Evolutionary conservation across 1,284 basidiomycete genomes (phyloP).

Genomic region (Phlebopus sp.): DNA sequence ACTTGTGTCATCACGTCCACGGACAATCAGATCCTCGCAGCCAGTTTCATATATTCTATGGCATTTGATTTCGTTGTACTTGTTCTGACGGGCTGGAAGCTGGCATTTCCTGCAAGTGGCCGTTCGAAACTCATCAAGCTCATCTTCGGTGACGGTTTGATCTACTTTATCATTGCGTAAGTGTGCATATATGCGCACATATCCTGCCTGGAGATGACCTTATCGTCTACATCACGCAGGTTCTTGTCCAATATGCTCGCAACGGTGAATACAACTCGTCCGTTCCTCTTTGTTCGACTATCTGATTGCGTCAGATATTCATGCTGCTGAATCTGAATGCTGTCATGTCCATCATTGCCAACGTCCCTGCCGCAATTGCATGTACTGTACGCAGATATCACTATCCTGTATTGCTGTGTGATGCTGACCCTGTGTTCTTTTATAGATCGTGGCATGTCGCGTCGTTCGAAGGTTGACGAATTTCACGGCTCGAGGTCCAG

Average conservation of each 20-base stretch:
- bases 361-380: slow-evolving; percentile 68
- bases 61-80: slow-evolving; percentile 65
- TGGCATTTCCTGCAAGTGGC: slow-evolving; percentile 40
- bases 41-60: slow-evolving; percentile 73
- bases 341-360: slow-evolving; percentile 73
- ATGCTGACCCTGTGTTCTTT: slow-evolving; percentile 7
- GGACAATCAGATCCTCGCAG: slow-evolving; percentile 54
- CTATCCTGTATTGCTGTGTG: not conserved
- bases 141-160: slow-evolving; percentile 68
- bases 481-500: slow-evolving; percentile 49
- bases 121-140: slow-evolving; percentile 59
- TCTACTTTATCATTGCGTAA: slow-evolving; percentile 73
- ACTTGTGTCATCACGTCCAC: slow-evolving; percentile 57
- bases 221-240: slow-evolving; percentile 31
- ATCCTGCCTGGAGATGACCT: not conserved
- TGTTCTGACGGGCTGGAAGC: slow-evolving; percentile 58
- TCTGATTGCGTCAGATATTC: slow-evolving; percentile 45
- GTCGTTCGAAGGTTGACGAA: slow-evolving; percentile 65
- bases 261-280: slow-evolving; percentile 41
- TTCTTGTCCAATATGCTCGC: slow-evolving; percentile 67
- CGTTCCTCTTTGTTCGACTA: not conserved
- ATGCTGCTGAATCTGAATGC: slow-evolving; percentile 71
- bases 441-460: slow-evolving; percentile 72
- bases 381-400: slow-evolving; percentile 49
- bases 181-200: slow-evolving; percentile 28